A percentile compares a stretch with the other conserved stretches of the same genome.
These are phyloP conservation scores for Martiniozyma abietophila DNA, from an alignment of 805 yeast species.

Conservation along the genomic window DNA sequence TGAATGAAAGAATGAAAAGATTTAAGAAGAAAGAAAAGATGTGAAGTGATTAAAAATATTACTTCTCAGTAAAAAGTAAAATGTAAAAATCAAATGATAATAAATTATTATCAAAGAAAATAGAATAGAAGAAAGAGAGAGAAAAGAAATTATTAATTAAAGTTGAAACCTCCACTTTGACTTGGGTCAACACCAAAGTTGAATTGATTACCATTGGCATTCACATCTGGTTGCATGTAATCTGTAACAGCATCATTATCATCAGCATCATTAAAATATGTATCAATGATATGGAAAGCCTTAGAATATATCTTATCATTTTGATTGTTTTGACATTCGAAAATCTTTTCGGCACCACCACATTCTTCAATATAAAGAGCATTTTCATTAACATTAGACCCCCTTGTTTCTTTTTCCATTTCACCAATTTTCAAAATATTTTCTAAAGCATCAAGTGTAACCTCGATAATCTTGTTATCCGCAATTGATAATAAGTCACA, in stretches of 20 bases:
- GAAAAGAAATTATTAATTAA: conserved; percentile 21
- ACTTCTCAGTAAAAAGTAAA: neutral
- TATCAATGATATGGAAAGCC: conserved; percentile 83
- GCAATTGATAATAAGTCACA: conserved; percentile 86
- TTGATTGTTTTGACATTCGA: conserved; percentile 83
- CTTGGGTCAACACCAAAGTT: conserved; percentile 72
- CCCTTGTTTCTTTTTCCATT: conserved; percentile 71
- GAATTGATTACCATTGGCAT: conserved; percentile 61
- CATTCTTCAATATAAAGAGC: conserved; percentile 95
- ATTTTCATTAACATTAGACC: conserved; percentile 66
- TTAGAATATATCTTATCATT: conserved; percentile 89
- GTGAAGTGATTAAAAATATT: too few relatives aligned
- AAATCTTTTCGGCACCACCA: conserved; percentile 95
- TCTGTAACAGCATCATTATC: conserved; percentile 36
- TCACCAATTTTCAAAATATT: conserved; percentile 94
- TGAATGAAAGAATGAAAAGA: conserved; percentile 12
- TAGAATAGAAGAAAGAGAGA: neutral
- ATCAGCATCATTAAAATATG: conserved; percentile 80
- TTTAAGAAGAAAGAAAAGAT: too few relatives aligned
- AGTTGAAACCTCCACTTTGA: conserved; percentile 40
- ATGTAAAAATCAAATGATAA: neutral
- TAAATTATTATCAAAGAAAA: conserved; percentile 1
- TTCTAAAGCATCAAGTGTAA: conserved; percentile 89
- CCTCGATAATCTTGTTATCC: conserved; percentile 88
- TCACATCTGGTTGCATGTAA: conserved; percentile 52